phyloP scores from a whole-genome alignment of 257 asterid species.

The Perilla frutescens region DNA sequence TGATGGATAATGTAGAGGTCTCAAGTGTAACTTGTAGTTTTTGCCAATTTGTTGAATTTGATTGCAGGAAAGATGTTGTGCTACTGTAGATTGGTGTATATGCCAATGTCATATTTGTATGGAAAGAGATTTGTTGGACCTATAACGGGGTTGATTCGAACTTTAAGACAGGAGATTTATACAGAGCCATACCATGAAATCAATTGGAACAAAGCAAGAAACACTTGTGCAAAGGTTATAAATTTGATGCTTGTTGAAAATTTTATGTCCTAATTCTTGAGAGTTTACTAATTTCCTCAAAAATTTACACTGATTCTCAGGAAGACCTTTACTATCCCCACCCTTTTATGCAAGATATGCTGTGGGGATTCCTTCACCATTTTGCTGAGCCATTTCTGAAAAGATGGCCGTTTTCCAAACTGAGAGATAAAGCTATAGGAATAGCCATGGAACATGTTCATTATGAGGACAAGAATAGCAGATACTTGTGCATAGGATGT shows the following conservation, averaged over 20 bases:
- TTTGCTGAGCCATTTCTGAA: conserved; percentile 50
- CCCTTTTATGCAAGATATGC: conserved; percentile 53
- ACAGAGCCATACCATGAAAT: conserved; percentile 44
- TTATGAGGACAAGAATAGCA: conserved; percentile 59
- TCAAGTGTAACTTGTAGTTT: neutral
- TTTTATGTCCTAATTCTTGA: neutral
- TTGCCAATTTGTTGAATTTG: neutral
- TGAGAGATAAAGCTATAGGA: conserved; percentile 51
- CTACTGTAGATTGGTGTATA: conserved; percentile 55
- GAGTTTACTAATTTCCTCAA: neutral
- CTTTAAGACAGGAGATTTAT: conserved; percentile 48
- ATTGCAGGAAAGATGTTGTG: conserved; percentile 56
- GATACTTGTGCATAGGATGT: conserved; percentile 56
- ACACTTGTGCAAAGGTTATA: conserved; percentile 56
- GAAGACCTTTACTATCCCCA: conserved; percentile 69
- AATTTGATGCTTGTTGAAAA: neutral
- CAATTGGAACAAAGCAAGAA: conserved; percentile 56
- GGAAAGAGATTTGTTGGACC: conserved; percentile 64
- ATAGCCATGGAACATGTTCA: conserved; percentile 55
- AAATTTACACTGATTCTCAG: conserved; percentile 7
- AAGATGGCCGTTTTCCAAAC: conserved; percentile 56
- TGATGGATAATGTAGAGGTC: neutral
- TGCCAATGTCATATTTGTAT: conserved; percentile 72
- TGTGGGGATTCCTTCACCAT: conserved; percentile 57
- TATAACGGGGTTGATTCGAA: conserved; percentile 32